A percentile compares a stretch with the other conserved stretches of the same genome.
Conservation (phyloP, 768 basidiomycete genomes). For the Glaciozyma antarctica region DNA sequence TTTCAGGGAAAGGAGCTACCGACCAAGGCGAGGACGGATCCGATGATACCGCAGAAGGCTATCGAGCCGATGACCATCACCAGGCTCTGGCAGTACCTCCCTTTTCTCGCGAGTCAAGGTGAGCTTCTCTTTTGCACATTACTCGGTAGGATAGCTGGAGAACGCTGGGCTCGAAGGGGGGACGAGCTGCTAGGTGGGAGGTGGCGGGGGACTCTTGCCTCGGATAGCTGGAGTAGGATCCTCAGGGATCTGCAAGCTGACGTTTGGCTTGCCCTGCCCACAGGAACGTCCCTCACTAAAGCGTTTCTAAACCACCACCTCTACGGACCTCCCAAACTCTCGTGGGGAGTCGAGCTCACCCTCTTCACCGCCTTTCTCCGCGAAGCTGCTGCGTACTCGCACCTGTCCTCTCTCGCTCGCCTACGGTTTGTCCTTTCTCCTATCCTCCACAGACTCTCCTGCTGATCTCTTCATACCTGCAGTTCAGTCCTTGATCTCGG, state of each 20-base stretch:
- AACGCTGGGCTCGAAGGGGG: neutral
- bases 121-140: neutral
- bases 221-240: neutral
- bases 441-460: constrained; percentile 24
- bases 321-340: constrained; percentile 75
- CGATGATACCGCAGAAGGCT: constrained; percentile 2
- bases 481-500: constrained; percentile 65
- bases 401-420: constrained; percentile 67
- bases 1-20: constrained; percentile 15
- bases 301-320: constrained; percentile 71
- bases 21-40: constrained; percentile 24
- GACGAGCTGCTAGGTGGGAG: too few species aligned
- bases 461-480: constrained; percentile 39
- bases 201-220: neutral
- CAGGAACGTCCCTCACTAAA: constrained; percentile 48
- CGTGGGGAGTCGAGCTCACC: constrained; percentile 94
- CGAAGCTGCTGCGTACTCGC: constrained; percentile 67
- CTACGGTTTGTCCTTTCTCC: constrained; percentile 35
- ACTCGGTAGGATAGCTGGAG: neutral
- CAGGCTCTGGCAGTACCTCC: constrained; percentile 29
- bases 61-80: constrained; percentile 13
- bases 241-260: neutral
- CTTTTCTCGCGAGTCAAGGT: constrained; percentile 33
- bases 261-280: neutral
- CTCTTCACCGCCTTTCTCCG: constrained; percentile 63